A percentile compares a stretch with the other conserved stretches of the same genome.
Evolutionary conservation across 768 basidiomycete species (phyloP).

Genomic region (Termitomyces sp.): DNA sequence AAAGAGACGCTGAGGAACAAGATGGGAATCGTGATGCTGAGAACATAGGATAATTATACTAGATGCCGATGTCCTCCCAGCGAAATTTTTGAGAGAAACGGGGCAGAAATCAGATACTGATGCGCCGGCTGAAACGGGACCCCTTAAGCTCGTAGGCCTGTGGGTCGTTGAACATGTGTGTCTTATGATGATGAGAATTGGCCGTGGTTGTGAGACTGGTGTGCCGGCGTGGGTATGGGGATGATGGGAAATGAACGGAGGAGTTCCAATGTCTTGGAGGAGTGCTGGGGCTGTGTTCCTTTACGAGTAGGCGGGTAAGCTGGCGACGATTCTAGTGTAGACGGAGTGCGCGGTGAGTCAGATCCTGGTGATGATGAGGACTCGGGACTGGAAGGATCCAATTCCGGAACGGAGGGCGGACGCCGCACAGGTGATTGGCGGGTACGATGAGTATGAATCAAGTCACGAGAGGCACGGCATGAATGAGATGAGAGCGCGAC

Average conservation of each 20-base stretch:
- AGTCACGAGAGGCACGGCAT: constrained; percentile 18
- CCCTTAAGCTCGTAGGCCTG: constrained; percentile 4
- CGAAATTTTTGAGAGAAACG: constrained; percentile 3
- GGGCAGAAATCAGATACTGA: neutral
- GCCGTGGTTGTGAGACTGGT: constrained; percentile 15
- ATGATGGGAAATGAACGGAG: constrained; percentile 42
- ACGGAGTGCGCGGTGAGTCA: constrained; percentile 23
- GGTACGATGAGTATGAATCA: constrained; percentile 15
- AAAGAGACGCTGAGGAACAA: constrained; percentile 3
- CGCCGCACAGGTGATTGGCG: constrained; percentile 1
- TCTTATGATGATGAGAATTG: constrained; percentile 10
- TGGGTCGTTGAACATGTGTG: constrained; percentile 13
- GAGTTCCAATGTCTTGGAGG: constrained; percentile 36
- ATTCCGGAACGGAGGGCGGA: constrained; percentile 29
- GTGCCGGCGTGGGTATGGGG: constrained; percentile 25
- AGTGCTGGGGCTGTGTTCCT: constrained; percentile 14
- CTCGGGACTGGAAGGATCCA: constrained; percentile 36
- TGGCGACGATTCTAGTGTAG: constrained; percentile 19
- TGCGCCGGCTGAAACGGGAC: neutral
- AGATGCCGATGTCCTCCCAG: constrained; percentile 5
- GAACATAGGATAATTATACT: constrained; percentile 9
- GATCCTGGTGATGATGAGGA: constrained; percentile 27
- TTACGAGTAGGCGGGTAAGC: constrained; percentile 15
- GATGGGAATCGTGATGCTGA: constrained; percentile 8
- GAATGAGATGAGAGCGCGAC: constrained; percentile 18